These are phyloP conservation scores for Saksenaea vasiformis DNA, from an alignment of 371 early-diverging fungal genomes.

Conservation along the genomic window DNA sequence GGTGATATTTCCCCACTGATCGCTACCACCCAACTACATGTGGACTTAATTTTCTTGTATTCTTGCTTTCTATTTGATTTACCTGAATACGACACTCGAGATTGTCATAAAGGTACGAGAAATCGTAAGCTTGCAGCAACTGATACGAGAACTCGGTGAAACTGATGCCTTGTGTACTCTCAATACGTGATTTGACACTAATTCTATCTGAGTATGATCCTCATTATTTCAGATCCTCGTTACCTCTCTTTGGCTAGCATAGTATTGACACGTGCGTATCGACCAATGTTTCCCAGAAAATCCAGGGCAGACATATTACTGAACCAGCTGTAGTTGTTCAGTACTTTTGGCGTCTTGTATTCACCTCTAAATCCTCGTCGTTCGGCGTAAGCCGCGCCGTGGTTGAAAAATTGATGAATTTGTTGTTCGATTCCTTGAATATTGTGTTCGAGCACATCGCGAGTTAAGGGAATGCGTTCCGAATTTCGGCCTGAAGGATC, in stretches of 20 bases:
- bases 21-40: conserved; percentile 89
- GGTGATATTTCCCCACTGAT: conserved; percentile 97
- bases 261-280: conserved; percentile 75
- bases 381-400: conserved; percentile 64
- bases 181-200: conserved; percentile 77
- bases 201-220: background rate
- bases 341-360: conserved; percentile 46
- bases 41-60: background rate
- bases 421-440: conserved; percentile 69
- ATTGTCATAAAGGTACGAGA: conserved; percentile 76
- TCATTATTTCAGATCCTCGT: background rate
- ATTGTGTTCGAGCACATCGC: conserved; percentile 63
- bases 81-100: conserved; percentile 74
- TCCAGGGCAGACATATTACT: conserved; percentile 73
- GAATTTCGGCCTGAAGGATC: conserved; percentile 89
- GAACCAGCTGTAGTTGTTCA: conserved; percentile 89
- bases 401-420: conserved; percentile 69
- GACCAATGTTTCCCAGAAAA: conserved; percentile 79
- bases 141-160: conserved; percentile 97
- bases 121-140: conserved; percentile 93
- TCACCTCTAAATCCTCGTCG: conserved; percentile 40
- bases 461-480: conserved; percentile 73
- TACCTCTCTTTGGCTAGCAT: conserved; percentile 91
- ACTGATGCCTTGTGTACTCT: conserved; percentile 84
- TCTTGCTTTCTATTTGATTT: conserved; percentile 3